Conservation (phyloP, 108 stramenopile species). For the Craspedostauros australis region DNA sequence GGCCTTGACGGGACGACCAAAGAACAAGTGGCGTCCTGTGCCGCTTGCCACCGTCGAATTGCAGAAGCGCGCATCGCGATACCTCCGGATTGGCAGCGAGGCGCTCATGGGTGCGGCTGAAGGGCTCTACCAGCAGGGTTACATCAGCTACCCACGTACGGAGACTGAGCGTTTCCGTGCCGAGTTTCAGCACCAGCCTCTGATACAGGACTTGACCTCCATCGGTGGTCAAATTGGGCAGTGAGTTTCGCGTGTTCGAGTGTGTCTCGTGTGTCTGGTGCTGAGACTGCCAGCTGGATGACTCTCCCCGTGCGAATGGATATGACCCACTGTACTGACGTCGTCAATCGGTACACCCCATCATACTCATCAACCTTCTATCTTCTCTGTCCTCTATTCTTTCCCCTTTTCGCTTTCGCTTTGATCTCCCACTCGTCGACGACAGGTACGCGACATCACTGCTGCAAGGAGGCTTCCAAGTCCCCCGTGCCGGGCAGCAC, state of each 20-base stretch:
- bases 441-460: conserved; percentile 61
- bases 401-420: too few species aligned
- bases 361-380: too few species aligned
- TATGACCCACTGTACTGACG: too few species aligned
- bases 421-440: too few species aligned
- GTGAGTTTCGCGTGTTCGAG: too few species aligned
- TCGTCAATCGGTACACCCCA: too few species aligned
- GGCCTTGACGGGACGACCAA: conserved; percentile 57
- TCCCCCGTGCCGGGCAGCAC: conserved; percentile 72
- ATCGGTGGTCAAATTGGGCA: conserved; percentile 38
- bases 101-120: conserved; percentile 94
- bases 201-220: conserved; percentile 68
- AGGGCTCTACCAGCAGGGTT: conserved; percentile 88
- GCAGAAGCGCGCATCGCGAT: conserved; percentile 91
- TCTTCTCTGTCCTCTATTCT: too few species aligned
- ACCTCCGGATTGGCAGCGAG: conserved; percentile 84
- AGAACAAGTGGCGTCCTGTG: conserved; percentile 87
- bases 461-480: conserved; percentile 65
- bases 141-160: conserved; percentile 94
- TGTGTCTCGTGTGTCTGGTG: conserved; percentile 7
- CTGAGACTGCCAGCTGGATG: too few species aligned
- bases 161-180: conserved; percentile 94
- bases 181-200: conserved; percentile 76
- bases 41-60: conserved; percentile 97
- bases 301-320: too few species aligned